phyloP scores from a whole-genome alignment of 257 asterid species.

The Misopates orontium region DNA sequence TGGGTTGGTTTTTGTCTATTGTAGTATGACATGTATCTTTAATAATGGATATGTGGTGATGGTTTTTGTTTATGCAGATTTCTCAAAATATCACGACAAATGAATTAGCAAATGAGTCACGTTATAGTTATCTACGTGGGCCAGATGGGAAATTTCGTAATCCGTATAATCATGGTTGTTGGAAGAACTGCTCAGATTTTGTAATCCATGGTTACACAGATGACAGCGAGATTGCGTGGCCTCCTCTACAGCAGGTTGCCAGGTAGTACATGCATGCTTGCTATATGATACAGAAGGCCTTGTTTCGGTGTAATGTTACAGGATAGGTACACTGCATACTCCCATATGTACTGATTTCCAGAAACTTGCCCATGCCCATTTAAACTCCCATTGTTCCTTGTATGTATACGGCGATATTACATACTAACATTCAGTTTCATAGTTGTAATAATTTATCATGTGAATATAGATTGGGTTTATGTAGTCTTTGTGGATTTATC shows the following conservation, averaged over 20 bases:
- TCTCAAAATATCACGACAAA: constrained; percentile 89
- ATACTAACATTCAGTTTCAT: not conserved
- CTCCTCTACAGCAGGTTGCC: constrained; percentile 64
- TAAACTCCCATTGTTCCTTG: not conserved
- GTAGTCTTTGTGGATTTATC: too few species aligned
- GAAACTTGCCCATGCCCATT: not conserved
- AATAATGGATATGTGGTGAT: not conserved
- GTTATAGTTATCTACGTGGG: constrained; percentile 90
- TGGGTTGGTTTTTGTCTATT: not conserved
- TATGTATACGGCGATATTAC: constrained; percentile 20
- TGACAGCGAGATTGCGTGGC: constrained; percentile 92
- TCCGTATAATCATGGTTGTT: constrained; percentile 89
- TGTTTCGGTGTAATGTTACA: constrained; percentile 26
- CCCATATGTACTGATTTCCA: constrained; percentile 21
- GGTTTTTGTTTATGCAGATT: constrained; percentile 50
- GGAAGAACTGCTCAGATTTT: constrained; percentile 89
- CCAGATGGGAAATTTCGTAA: constrained; percentile 90
- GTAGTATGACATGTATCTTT: not conserved
- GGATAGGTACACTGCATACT: constrained; percentile 13
- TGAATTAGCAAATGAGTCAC: constrained; percentile 75
- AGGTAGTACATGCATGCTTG: constrained; percentile 34
- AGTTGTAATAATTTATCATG: constrained; percentile 22
- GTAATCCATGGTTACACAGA: constrained; percentile 70
- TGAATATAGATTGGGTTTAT: not conserved
- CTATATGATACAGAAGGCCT: constrained; percentile 21